A percentile compares a stretch with the other conserved stretches of the same genome.
phyloP scores from a whole-genome alignment of 176 grass and related monocot genomes.

The Oryza glaberrima region DNA sequence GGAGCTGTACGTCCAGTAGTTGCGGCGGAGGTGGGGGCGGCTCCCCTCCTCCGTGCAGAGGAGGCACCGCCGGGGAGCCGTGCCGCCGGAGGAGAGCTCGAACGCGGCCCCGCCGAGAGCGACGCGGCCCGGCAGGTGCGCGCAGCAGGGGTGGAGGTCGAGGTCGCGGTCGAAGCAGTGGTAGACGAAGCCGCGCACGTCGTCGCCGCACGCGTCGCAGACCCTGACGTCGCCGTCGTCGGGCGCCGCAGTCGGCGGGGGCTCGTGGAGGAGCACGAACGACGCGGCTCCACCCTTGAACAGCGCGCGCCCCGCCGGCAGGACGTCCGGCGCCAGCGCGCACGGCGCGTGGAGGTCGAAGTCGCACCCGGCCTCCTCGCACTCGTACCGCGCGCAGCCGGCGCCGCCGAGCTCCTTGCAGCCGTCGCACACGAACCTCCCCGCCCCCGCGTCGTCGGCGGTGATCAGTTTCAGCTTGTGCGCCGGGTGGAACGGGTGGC shows the following conservation, averaged over 20 bases:
- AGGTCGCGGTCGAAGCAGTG: constrained; percentile 17
- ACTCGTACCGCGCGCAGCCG: background rate
- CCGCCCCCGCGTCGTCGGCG: background rate
- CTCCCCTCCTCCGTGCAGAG: background rate
- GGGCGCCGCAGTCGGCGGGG: background rate
- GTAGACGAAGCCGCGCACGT: constrained; percentile 4
- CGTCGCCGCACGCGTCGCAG: constrained; percentile 26
- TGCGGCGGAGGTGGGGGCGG: background rate
- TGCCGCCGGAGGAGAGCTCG: background rate
- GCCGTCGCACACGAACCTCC: constrained; percentile 13
- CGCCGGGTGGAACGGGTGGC: background rate
- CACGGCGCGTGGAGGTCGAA: constrained; percentile 15
- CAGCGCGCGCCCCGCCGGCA: background rate
- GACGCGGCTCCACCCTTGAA: background rate
- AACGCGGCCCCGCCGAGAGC: background rate
- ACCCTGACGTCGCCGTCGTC: background rate
- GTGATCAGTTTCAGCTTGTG: background rate
- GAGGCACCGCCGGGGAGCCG: background rate
- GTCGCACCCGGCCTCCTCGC: background rate
- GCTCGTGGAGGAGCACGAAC: constrained; percentile 14
- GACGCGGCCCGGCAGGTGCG: background rate
- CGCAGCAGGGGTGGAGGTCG: constrained; percentile 14
- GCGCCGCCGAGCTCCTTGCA: background rate
- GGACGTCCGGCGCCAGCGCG: constrained; percentile 8
- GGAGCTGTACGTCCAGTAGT: background rate